Evolutionary conservation across 805 yeast species (phyloP).

Genomic region (Nakazawaea populi): DNA sequence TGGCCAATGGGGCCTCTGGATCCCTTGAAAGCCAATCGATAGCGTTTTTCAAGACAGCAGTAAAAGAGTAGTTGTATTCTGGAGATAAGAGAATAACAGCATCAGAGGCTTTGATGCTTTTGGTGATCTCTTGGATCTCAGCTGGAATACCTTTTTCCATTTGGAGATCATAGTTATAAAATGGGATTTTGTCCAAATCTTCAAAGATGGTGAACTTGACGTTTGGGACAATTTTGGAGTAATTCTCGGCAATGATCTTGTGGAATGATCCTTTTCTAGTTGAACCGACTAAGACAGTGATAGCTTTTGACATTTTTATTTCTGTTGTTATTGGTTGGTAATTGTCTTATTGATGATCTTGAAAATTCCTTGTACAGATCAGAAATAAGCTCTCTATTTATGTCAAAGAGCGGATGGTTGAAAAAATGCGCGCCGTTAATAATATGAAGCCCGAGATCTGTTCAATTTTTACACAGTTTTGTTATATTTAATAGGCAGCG

Average conservation of each 20-base stretch:
- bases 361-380: too few species aligned
- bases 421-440: too few species aligned
- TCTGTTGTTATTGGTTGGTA: neutral
- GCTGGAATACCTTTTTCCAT: neutral
- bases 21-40: conserved; percentile 7
- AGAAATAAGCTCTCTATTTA: too few species aligned
- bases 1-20: conserved; percentile 3
- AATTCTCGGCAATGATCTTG: conserved; percentile 5
- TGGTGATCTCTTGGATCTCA: neutral
- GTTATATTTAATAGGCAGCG: too few species aligned
- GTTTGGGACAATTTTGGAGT: conserved; percentile 1
- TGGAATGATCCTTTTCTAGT: conserved; percentile 4
- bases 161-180: conserved; percentile 5
- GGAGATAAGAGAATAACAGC: conserved; percentile 6
- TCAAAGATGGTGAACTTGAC: conserved; percentile 1
- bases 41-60: conserved; percentile 5
- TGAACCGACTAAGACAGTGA: conserved; percentile 8
- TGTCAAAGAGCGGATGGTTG: too few species aligned
- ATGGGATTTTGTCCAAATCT: conserved; percentile 5
- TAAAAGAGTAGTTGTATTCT: conserved; percentile 4
- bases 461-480: too few species aligned
- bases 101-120: conserved; percentile 1
- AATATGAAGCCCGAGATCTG: too few species aligned
- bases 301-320: neutral
- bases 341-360: too few species aligned